Percentiles rank a stretch among this genome's conserved stretches.
These are phyloP conservation scores for Lyophyllum decastes DNA, from an alignment of 768 basidiomycete genomes.

Conservation along the genomic window DNA sequence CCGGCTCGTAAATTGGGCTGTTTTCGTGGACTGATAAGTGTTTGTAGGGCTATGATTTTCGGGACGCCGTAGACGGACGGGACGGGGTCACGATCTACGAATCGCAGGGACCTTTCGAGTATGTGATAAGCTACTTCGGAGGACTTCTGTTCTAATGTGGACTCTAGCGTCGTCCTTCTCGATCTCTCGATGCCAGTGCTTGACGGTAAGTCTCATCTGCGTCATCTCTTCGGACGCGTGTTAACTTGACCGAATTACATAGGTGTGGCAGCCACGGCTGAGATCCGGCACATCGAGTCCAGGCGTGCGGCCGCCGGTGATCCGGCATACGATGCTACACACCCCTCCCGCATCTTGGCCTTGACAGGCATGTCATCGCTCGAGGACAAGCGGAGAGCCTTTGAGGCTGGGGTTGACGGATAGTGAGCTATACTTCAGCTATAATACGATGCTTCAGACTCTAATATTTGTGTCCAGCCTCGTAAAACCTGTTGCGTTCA, in stretches of 20 bases:
- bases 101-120: constrained; percentile 84
- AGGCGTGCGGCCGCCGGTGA: constrained; percentile 31
- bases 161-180: constrained; percentile 73
- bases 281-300: constrained; percentile 77
- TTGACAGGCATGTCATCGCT: constrained; percentile 92
- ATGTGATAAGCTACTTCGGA: constrained; percentile 28
- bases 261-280: constrained; percentile 83
- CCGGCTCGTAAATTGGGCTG: neutral
- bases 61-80: constrained; percentile 82
- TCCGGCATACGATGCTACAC: constrained; percentile 15
- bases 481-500: constrained; percentile 96
- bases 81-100: constrained; percentile 80
- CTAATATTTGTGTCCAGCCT: constrained; percentile 47
- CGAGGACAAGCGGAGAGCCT: constrained; percentile 90
- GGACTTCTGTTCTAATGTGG: constrained; percentile 9
- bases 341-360: constrained; percentile 68
- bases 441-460: neutral
- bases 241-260: neutral
- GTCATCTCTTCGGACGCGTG: neutral
- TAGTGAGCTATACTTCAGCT: constrained; percentile 63
- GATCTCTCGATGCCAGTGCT: constrained; percentile 95
- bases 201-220: constrained; percentile 55
- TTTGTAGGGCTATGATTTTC: constrained; percentile 66
- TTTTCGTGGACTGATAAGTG: neutral
- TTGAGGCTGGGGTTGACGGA: constrained; percentile 92